A percentile compares a stretch with the other conserved stretches of the same genome.
Conservation (phyloP, 768 basidiomycete genomes). For the Suillus tomentosus region DNA sequence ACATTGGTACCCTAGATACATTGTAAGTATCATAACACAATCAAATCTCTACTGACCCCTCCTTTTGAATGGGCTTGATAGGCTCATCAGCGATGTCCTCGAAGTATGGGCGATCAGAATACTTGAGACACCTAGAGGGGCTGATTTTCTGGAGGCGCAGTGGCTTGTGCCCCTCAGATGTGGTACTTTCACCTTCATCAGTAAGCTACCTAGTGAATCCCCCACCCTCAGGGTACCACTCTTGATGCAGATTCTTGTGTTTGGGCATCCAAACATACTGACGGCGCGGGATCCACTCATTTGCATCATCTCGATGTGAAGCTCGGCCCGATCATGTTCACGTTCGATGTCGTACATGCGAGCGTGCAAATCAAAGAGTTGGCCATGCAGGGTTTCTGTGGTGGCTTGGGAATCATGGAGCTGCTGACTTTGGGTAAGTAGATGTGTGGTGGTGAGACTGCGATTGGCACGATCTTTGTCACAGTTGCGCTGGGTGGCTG, state of each 20-base stretch:
- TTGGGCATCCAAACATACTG: background rate
- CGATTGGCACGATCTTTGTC: constrained; percentile 27
- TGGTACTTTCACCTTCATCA: background rate
- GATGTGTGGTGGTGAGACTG: constrained; percentile 28
- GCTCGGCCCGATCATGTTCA: constrained; percentile 19
- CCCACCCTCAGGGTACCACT: too few species aligned
- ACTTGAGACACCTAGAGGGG: too few species aligned
- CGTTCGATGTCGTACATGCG: constrained; percentile 16
- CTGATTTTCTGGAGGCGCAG: background rate
- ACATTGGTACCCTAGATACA: too few species aligned
- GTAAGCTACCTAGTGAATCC: background rate
- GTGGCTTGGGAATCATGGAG: constrained; percentile 25
- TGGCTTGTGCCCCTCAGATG: background rate
- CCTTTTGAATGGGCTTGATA: too few species aligned
- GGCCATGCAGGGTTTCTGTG: constrained; percentile 10
- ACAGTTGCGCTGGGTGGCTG: constrained; percentile 20
- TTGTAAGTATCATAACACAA: too few species aligned
- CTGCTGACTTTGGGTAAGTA: constrained; percentile 27
- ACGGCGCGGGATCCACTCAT: background rate
- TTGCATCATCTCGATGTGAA: constrained; percentile 18
- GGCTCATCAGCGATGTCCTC: too few species aligned
- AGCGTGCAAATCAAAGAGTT: constrained; percentile 16
- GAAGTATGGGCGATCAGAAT: too few species aligned
- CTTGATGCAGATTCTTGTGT: too few species aligned
- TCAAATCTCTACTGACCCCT: too few species aligned